Evolutionary conservation across 805 yeast genomes (phyloP), one percentile per base, ranked within the genome.

Genomic region (Zygotorulaspora florentina): DNA sequence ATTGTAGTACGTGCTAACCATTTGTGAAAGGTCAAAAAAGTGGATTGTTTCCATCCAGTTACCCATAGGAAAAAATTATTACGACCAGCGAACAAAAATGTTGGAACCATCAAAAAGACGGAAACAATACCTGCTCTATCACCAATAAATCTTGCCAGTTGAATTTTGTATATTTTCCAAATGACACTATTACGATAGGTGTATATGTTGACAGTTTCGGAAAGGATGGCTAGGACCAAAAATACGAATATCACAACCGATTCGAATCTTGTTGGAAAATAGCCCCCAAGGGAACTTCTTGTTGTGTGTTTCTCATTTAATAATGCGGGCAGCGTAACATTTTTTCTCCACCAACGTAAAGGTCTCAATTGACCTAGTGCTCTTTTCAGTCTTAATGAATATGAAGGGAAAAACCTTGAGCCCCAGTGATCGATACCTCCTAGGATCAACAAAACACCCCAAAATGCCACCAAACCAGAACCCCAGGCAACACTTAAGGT

Each of bases 71-170:
- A 67, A 31, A 87, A 75, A 55, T 83, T 85, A 62, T 85, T 86
- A 53, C 91, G 70, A 23, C 85, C 83, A 3, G 85, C 85, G 64
- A 85, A 81, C 45, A 83, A 67, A 49, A 77, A 74, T 9, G 80
- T 58, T 8, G 75, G 61, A 2, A 87, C 86, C 48, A 80, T 68
- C 46, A 79, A 44, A 48, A 72, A 78, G 38, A 75, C 58, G 2
- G 74, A 63, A 51, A 76, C 62, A 20, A 76, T 50, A 27, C 76
- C 83, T 9, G 79, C 62, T 61, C 85, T 69, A 60, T 79, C 83
- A 23, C 77, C 81, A 17, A 81, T 48, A 30, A 48, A 48, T 30
- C 59, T 40, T 4, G 49, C 38, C 33, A 59, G 39, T 38, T 57
- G 58, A 18, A 46, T 31, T 17, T 35, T 43, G 39, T 48, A 48